These are phyloP conservation scores for Fusarium udum DNA, from an alignment of 2,329 filamentous ascomycete species.

Conservation along the genomic window DNA sequence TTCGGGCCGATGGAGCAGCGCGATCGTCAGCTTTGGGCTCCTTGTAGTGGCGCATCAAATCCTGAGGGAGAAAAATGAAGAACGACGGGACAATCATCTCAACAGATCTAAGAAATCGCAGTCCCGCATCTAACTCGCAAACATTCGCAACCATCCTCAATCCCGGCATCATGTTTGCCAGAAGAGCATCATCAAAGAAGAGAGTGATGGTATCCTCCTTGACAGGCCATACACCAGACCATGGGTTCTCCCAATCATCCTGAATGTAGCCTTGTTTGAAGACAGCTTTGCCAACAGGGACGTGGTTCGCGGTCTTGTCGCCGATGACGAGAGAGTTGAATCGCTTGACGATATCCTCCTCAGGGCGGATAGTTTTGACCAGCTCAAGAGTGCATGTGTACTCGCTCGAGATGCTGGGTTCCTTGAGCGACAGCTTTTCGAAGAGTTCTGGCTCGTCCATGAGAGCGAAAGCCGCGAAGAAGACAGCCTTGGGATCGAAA, in stretches of 20 bases:
- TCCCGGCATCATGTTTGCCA: constrained; percentile 66
- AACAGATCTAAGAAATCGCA: constrained; percentile 72
- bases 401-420: constrained; percentile 51
- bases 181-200: constrained; percentile 70
- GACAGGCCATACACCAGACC: constrained; percentile 18
- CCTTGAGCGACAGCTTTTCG: constrained; percentile 35
- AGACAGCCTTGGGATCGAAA: constrained; percentile 53
- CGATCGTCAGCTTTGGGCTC: constrained; percentile 59
- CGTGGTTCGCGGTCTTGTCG: constrained; percentile 46
- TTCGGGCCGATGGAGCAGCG: constrained; percentile 56
- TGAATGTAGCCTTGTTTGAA: constrained; percentile 58
- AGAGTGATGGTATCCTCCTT: constrained; percentile 54
- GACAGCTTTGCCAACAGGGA: constrained; percentile 56
- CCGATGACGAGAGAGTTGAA: constrained; percentile 56
- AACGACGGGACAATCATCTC: constrained; percentile 67
- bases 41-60: constrained; percentile 74
- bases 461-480: constrained; percentile 57
- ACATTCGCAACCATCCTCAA: constrained; percentile 69
- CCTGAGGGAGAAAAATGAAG: constrained; percentile 72
- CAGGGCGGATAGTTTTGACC: constrained; percentile 58
- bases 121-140: constrained; percentile 67
- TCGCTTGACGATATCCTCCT: constrained; percentile 51
- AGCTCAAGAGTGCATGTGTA: constrained; percentile 71
- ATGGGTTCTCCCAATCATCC: constrained; percentile 56
- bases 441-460: constrained; percentile 48